Evolutionary conservation across 1,284 basidiomycete species (phyloP).

Genomic region (Ceratobasidium sp.): DNA sequence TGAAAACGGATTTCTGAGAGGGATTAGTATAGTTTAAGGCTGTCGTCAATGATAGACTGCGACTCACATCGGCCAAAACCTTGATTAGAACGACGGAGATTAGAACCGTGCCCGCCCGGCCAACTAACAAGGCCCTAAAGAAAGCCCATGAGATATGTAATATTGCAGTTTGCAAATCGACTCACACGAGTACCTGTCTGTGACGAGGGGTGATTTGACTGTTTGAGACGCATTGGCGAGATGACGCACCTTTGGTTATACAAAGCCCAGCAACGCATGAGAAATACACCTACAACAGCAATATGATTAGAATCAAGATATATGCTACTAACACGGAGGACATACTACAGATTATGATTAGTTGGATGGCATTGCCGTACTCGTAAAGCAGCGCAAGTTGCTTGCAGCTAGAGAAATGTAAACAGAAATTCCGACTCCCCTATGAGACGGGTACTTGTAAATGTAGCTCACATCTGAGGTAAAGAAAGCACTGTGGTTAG

Average conservation of each 20-base stretch:
- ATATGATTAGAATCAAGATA: not conserved
- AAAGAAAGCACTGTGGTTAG: not conserved
- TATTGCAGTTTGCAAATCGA: not conserved
- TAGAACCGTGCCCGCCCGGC: not conserved
- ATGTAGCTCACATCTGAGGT: not conserved
- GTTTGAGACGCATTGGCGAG: no score
- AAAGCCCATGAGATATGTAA: not conserved
- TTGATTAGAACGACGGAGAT: not conserved
- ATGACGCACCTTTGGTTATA: slow-evolving; percentile 4
- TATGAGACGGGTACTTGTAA: not conserved
- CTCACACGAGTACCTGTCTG: not conserved
- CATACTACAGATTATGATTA: not conserved
- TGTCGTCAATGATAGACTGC: not conserved
- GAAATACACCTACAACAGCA: not conserved
- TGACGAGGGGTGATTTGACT: no score
- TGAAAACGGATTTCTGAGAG: not conserved
- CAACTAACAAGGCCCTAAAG: not conserved
- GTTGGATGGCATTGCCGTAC: not conserved
- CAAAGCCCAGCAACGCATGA: slow-evolving; percentile 24
- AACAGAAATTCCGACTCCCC: not conserved
- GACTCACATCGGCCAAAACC: slow-evolving; percentile 8
- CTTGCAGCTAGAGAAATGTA: not conserved
- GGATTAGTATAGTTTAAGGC: not conserved
- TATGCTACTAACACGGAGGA: not conserved
- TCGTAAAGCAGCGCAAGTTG: not conserved